Percentiles rank a stretch among this genome's conserved stretches.
Evolutionary conservation across 176 grass and related monocot genomes (phyloP).

Genomic region (Carex parvula): DNA sequence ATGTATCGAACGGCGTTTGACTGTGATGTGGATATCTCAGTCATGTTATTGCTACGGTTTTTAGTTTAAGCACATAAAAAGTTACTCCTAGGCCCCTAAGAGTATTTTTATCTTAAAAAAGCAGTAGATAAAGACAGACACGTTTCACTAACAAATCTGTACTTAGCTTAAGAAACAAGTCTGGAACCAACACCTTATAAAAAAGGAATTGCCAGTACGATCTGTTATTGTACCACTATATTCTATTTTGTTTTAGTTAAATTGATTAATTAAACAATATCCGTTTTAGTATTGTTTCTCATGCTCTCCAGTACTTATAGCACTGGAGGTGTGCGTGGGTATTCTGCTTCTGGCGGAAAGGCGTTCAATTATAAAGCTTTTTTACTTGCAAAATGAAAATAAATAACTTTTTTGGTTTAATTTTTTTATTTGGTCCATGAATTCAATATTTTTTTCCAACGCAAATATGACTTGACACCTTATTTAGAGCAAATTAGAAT

Average conservation of each 20-base stretch:
- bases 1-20: not conserved
- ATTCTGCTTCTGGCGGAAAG: not conserved
- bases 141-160: slow-evolving; percentile 15
- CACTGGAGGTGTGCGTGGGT: not conserved
- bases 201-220: slow-evolving; percentile 10
- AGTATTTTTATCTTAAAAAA: not conserved
- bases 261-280: slow-evolving; percentile 12
- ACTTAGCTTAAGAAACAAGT: slow-evolving; percentile 32
- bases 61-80: not conserved
- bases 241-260: not conserved
- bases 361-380: not conserved
- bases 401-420: not conserved
- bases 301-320: not conserved
- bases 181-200: slow-evolving; percentile 23
- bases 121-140: slow-evolving; percentile 3
- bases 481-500: not conserved
- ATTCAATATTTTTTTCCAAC: not conserved
- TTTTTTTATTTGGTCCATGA: not conserved
- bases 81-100: not conserved
- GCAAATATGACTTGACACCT: not conserved
- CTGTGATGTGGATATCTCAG: not conserved
- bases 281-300: not conserved
- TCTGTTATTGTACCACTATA: slow-evolving; percentile 13
- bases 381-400: not conserved
- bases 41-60: not conserved